phyloP scores from a whole-genome alignment of 805 yeast genomes.

The Candida dajiaensis region DNA sequence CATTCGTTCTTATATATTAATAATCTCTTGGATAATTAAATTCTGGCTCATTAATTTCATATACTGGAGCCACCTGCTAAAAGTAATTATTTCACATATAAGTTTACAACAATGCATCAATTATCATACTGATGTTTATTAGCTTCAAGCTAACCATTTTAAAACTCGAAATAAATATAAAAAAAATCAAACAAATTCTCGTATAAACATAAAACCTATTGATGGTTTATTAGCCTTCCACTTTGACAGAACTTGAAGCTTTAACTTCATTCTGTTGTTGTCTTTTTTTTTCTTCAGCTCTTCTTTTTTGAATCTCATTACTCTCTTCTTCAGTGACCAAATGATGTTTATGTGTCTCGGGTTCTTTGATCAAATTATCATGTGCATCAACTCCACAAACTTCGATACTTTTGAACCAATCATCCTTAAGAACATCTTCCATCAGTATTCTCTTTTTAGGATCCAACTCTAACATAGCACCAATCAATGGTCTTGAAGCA shows the following conservation, averaged over 20 bases:
- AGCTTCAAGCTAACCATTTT: not conserved
- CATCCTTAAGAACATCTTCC: conserved; percentile 46
- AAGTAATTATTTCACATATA: too few relatives aligned
- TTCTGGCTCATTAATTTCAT: too few relatives aligned
- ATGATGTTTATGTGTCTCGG: conserved; percentile 54
- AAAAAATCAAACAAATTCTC: not conserved
- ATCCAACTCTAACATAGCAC: conserved; percentile 58
- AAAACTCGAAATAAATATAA: not conserved
- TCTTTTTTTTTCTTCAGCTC: conserved; percentile 25
- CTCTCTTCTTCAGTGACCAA: conserved; percentile 63
- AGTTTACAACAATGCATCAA: too few relatives aligned
- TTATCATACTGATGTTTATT: not conserved
- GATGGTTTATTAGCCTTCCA: conserved; percentile 11
- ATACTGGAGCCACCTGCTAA: too few relatives aligned
- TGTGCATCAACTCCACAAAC: conserved; percentile 37
- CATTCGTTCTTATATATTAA: too few relatives aligned
- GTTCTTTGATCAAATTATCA: conserved; percentile 20
- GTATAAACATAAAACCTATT: not conserved
- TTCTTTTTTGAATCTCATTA: conserved; percentile 32
- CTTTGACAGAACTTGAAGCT: conserved; percentile 8
- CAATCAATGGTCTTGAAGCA: conserved; percentile 54
- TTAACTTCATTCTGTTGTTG: conserved; percentile 18
- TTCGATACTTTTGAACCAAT: conserved; percentile 53
- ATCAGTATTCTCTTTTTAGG: conserved; percentile 54
- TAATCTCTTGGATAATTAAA: too few relatives aligned